Evolutionary conservation across 2,329 filamentous ascomycete species (phyloP).

Genomic region (Hawksworthiomyces lignivorus): DNA sequence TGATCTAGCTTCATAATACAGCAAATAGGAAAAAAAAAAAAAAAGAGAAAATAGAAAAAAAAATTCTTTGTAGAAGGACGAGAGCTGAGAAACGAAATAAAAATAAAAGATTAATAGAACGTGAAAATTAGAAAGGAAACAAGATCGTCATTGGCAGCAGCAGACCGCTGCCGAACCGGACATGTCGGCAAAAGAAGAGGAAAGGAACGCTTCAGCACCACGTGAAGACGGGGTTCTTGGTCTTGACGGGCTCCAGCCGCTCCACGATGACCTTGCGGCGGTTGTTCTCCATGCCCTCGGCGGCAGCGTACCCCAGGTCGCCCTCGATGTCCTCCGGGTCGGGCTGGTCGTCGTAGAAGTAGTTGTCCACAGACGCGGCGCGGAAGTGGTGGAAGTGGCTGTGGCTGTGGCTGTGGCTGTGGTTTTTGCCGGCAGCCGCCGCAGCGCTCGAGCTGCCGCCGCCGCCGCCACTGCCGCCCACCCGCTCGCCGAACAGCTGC

Average conservation of each 20-base stretch:
- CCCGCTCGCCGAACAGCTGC: conserved; percentile 37
- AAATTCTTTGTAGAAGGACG: no score
- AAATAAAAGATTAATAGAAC: no score
- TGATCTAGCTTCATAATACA: no score
- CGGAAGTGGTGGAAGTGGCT: conserved; percentile 4
- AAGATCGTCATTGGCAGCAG: no score
- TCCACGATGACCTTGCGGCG: conserved; percentile 95
- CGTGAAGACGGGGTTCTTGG: conserved; percentile 89
- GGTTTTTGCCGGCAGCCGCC: not conserved
- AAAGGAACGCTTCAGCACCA: conserved; percentile 72
- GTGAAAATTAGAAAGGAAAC: no score
- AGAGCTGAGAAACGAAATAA: no score
- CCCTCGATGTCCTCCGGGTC: conserved; percentile 77
- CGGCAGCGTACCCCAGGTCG: conserved; percentile 88
- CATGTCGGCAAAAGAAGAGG: no score
- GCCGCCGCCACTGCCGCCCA: not conserved
- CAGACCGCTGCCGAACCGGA: no score
- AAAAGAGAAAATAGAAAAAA: not conserved
- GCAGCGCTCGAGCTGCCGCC: not conserved
- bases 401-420: not conserved
- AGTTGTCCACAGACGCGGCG: conserved; percentile 16
- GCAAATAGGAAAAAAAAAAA: not conserved
- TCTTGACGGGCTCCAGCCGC: conserved; percentile 90
- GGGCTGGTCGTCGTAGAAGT: conserved; percentile 42
- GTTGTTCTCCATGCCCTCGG: conserved; percentile 86